Conservation (phyloP, 2,329 filamentous ascomycete species). For the Cercospora sojina region DNA sequence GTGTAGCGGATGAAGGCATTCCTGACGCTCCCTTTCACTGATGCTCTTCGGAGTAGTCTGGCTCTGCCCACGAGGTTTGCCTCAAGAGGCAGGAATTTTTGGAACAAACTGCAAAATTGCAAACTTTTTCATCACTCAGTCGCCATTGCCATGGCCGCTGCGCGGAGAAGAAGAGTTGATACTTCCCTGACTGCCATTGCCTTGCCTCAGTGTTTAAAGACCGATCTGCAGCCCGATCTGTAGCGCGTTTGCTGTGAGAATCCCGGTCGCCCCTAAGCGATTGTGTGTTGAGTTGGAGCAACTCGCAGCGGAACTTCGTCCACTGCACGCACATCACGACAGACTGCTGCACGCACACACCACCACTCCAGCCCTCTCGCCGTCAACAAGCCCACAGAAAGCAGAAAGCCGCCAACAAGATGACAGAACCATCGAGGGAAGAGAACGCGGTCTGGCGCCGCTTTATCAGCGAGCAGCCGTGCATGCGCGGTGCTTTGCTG, state of each 20-base stretch:
- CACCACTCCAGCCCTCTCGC: neutral
- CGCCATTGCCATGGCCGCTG: neutral
- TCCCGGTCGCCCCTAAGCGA: neutral
- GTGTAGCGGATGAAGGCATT: neutral
- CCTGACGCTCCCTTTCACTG: neutral
- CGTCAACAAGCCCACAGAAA: neutral
- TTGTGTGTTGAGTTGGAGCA: neutral
- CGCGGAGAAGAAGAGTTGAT: neutral
- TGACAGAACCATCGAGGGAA: neutral
- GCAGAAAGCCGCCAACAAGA: neutral
- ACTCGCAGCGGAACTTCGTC: neutral
- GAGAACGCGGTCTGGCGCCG: neutral
- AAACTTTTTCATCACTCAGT: conserved; percentile 3
- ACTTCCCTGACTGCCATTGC: neutral
- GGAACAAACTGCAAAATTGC: neutral
- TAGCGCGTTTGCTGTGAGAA: neutral
- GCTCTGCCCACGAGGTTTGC: neutral
- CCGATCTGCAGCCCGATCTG: neutral
- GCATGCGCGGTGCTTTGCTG: neutral
- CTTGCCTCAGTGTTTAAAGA: neutral
- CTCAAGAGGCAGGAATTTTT: neutral
- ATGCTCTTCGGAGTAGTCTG: neutral
- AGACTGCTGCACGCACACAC: neutral
- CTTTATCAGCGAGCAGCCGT: neutral
- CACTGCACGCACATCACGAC: neutral